phyloP scores from a whole-genome alignment of 192 early-diverging fungal species.

The Linnemannia hyalina region DNA sequence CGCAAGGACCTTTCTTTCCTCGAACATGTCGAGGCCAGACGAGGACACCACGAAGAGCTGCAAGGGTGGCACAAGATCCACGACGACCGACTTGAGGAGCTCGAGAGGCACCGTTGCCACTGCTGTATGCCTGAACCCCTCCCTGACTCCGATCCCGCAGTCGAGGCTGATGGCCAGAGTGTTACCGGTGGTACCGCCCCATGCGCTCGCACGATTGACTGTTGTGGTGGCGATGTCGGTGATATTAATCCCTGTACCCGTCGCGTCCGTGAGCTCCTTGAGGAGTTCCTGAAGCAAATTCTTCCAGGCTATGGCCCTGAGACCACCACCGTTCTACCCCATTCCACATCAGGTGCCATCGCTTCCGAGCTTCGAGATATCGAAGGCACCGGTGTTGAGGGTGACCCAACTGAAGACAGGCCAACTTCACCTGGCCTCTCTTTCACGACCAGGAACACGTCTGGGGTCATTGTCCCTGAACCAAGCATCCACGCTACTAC shows the following conservation, averaged over 20 bases:
- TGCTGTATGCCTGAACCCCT: background rate
- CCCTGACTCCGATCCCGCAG: background rate
- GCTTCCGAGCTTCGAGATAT: background rate
- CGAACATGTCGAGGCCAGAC: background rate
- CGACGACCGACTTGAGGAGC: background rate
- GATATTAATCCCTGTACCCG: background rate
- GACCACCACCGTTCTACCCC: background rate
- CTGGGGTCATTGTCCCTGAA: conserved; percentile 15
- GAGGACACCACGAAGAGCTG: background rate
- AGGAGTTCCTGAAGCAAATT: background rate
- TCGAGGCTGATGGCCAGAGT: background rate
- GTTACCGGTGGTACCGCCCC: background rate
- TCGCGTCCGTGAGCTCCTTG: background rate
- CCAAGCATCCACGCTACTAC: background rate
- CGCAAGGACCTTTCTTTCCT: background rate
- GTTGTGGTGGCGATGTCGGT: background rate
- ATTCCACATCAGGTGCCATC: background rate
- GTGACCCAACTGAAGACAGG: background rate
- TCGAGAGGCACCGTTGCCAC: background rate
- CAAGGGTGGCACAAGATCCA: conserved; percentile 19
- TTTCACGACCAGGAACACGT: background rate
- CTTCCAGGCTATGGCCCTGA: background rate
- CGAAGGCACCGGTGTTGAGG: no score
- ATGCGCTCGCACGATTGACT: background rate
- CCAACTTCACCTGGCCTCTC: background rate